Evolutionary conservation across 2,329 filamentous ascomycete species (phyloP), one percentile per base, ranked within the genome.

Genomic region (Cladophialophora yegresii): DNA sequence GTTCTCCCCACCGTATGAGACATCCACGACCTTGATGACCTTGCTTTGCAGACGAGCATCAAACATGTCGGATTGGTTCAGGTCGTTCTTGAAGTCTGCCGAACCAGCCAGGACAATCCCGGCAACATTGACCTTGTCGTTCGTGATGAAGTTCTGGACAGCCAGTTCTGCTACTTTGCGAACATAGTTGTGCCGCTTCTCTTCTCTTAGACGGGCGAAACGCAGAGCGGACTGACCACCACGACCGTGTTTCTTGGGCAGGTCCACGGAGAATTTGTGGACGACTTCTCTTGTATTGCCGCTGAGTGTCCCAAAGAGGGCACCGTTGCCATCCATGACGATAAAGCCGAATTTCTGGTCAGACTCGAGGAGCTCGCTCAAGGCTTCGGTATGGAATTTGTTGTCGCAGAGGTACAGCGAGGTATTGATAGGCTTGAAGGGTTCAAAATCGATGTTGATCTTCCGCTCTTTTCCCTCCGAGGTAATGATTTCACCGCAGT

Each of bases 341-440:
- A 99, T 99, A 82, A 99, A 99, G 61, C 95, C 95, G 73, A 99
- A 99, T 81, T 96, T 97, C 81, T 98, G 95, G 78, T 99, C 95
- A 20, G 93, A 97, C 81, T 99, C 95, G 71, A 99, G 89, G 74
- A 99, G 86, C 82, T 99, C 95, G 71, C 93, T 95, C 71, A 99
- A 83, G 20, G 95, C 93, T 80, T 99, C 95, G 63, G 95, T 99
- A 78, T 99, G 95, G 81, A 99, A 99, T 77, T 99, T 99, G 85
- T 99, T 99, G 87, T 99, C 95, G 82, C 95, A 99, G 67, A 99
- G 91, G 79, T 99, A 99, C 54, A 99, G 86, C 51, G 96, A 99
- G 40, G 95, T 99, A 81, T 99, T 99, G 87, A 99, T 99, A 67
- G 95, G 95, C 85, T 99, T 99, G 86, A 99, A 99, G 33, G 95